Conservation (phyloP, 768 basidiomycete species). For the Lentinula lateritia region DNA sequence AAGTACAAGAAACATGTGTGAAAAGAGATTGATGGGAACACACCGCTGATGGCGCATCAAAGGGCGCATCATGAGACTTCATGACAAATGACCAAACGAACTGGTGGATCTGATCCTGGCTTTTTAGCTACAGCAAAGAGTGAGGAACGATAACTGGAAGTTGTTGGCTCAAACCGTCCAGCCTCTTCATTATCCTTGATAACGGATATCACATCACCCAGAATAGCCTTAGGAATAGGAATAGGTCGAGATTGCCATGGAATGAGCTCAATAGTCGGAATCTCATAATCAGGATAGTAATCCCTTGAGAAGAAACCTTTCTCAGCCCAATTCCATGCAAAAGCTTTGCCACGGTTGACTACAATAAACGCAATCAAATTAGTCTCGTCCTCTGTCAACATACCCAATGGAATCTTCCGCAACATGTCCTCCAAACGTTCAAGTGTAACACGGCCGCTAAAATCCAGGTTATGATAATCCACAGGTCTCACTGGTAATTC, state of each 20-base stretch:
- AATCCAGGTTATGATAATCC: not conserved
- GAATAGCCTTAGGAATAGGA: not conserved
- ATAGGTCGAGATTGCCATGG: not conserved
- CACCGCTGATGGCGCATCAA: too few relatives aligned
- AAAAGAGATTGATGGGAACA: too few relatives aligned
- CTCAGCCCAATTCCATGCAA: not conserved
- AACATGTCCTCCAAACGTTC: not conserved
- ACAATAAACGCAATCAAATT: not conserved
- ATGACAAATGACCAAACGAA: not conserved
- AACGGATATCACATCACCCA: not conserved
- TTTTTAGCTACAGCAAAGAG: not conserved
- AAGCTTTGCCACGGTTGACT: not conserved
- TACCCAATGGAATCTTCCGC: not conserved
- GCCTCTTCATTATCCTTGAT: not conserved
- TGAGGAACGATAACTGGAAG: not conserved
- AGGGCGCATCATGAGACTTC: too few relatives aligned
- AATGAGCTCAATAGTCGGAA: not conserved
- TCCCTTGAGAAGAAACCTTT: not conserved
- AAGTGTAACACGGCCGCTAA: not conserved
- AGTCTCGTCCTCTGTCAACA: not conserved
- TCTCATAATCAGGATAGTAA: not conserved
- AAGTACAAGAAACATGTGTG: too few relatives aligned
- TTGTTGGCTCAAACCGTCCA: not conserved
- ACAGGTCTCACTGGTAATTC: not conserved
- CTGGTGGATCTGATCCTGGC: not conserved